Base-by-base conservation (phyloP, 73 alveolate species). In the Durusdinium trenchii region DNA sequence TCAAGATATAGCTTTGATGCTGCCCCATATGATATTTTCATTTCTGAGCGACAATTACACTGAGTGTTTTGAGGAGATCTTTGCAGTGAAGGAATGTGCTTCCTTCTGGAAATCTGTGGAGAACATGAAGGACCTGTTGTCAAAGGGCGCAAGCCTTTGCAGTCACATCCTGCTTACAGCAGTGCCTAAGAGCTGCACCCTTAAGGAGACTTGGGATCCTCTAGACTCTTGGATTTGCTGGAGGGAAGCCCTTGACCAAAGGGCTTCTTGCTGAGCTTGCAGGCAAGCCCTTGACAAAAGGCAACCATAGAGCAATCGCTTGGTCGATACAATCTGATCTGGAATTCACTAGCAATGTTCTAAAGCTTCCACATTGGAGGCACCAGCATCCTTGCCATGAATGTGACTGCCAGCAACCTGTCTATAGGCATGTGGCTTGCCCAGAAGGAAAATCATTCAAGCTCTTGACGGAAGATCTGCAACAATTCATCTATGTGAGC, bases 271-370 rank as follows among this genome's bases (percentile, higher is more conserved):
- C 91, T 69, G 47, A 47, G 38, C 18, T 2, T 18, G 30, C 71
- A 50, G 91, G 91, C 45, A 48, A 81, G 69, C 91, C 91, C 91
- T 81, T 46, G 67, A 28, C 69, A 46, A 45, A 16, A 23, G 69
- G 69, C 69, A 28, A 36, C 16, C 50, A 46, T 69, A 45, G 91
- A 28, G 91, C 64, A 30, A 69, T 81, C 47, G 32, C 47, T 5
- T 81, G 91, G 91, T 3, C 48, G 42, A 47, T 81, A n/a, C n/a
- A n/a, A n/a, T n/a, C n/a, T n/a, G n/a, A n/a, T n/a, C n/a, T n/a
- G n/a, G n/a, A n/a, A n/a, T n/a, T n/a, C n/a, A n/a, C n/a, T n/a
- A n/a, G n/a, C n/a, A n/a, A n/a, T n/a, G n/a, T n/a, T n/a, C n/a
- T n/a, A n/a, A n/a, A n/a, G n/a, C n/a, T n/a, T n/a, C n/a, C n/a